phyloP scores from a whole-genome alignment of 306 rosid genomes.

The Begonia loranthoides region DNA sequence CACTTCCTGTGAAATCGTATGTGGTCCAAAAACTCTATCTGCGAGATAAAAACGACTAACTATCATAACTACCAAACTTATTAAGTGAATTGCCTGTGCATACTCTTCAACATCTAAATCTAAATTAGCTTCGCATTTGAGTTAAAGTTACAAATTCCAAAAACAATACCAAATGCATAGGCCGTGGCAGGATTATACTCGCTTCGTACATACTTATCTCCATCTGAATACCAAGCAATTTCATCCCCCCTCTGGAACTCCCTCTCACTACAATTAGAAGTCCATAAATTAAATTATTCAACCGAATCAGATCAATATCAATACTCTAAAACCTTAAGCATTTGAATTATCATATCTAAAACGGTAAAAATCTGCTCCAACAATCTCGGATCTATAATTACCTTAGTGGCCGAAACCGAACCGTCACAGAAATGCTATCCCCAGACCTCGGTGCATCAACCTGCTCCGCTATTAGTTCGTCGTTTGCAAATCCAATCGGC shows the following conservation, averaged over 20 bases:
- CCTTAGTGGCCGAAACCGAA: conserved; percentile 98
- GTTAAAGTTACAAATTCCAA: background rate
- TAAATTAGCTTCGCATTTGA: background rate
- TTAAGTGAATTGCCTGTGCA: background rate
- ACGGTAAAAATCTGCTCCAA: conserved; percentile 31
- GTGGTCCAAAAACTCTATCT: conserved; percentile 94
- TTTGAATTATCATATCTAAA: conserved; percentile 11
- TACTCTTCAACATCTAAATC: no score
- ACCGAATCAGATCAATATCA: conserved; percentile 15
- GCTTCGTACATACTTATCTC: conserved; percentile 84
- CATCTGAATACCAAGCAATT: conserved; percentile 93
- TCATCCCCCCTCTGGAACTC: conserved; percentile 93
- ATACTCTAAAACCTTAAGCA: conserved; percentile 14
- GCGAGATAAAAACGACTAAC: conserved; percentile 27
- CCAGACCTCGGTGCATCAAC: conserved; percentile 48
- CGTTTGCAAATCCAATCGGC: conserved; percentile 59
- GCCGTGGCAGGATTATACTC: conserved; percentile 84
- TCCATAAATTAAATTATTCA: conserved; percentile 16
- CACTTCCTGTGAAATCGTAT: conserved; percentile 67
- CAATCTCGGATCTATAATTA: conserved; percentile 56
- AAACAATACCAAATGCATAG: conserved; percentile 80
- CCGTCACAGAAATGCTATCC: conserved; percentile 95
- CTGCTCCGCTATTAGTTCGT: conserved; percentile 53
- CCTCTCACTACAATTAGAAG: conserved; percentile 71
- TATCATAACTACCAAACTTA: conserved; percentile 5